Base-by-base conservation (phyloP, 108 stramenopile species). In the Schizochytrium sp. region DNA sequence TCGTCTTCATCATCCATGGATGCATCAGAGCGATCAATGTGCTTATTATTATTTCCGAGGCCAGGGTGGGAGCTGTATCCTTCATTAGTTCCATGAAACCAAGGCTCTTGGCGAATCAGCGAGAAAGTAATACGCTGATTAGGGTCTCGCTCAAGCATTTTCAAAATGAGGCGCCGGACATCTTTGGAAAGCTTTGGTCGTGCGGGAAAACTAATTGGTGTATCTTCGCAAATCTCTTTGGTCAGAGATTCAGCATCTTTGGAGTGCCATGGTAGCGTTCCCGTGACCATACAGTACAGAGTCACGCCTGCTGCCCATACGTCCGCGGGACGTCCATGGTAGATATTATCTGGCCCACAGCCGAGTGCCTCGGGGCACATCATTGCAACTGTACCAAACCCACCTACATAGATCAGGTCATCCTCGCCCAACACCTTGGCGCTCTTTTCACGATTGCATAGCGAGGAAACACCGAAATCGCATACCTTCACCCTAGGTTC, bases 381-480 rank as follows among this genome's bases (percentile, higher is more conserved):
- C 55, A 56, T 56, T 41, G 50, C 55, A 10, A 56, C 55, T 3
- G 87, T 87, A 40, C 87, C 87, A 0, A 55, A 55, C 5, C 47
- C 47, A 10, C 28, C 76, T 10, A 83, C 76, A 3, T 83, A 83
- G 28, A 83, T 83, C 17, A 87, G 55, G 57, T 87, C 55, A 56
- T 87, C 55, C 38, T 56, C 87, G 17, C 55, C 87, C 4, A 56
- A 4, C 15, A 87, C 57, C 42, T 87, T 93, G 50, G 92, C 92
- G 89, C 89, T 94, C 89, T 91, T 89, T 49, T 88, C 94, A 10
- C 93, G 89, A 83, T 91, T 92, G 89, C 93, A 95, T 69, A 95
- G 89, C n/a, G 94, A 92, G 0, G 88, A 72, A 4, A 91, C 72
- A 50, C 94, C 94, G 61, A 95, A 95, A 87, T 95, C 94, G 64